Evolutionary conservation across 1,284 basidiomycete species (phyloP).

Genomic region (Puccinia horiana): DNA sequence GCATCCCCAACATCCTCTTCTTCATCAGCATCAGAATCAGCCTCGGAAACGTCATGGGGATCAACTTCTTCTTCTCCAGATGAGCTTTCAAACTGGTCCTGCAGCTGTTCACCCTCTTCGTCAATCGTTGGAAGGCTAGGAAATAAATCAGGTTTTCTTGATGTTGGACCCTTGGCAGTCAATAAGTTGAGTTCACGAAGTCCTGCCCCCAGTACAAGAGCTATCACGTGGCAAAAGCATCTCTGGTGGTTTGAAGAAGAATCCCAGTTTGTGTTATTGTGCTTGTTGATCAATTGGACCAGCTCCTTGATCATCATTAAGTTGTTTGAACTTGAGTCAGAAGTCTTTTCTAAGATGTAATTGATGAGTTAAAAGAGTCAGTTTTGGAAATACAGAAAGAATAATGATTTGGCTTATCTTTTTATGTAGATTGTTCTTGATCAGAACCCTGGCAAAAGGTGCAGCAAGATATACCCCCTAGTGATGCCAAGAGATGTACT

Average conservation of each 20-base stretch:
- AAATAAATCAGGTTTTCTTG: background rate
- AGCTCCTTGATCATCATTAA: constrained; percentile 1
- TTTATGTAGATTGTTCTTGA: background rate
- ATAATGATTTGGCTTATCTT: constrained; percentile 18
- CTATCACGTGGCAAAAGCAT: background rate
- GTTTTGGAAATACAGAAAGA: background rate
- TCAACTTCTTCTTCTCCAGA: background rate
- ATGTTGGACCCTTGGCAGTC: background rate
- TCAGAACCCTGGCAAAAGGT: background rate
- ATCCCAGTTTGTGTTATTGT: background rate
- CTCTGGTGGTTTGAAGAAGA: background rate
- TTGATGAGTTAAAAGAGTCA: background rate
- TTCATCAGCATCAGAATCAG: background rate
- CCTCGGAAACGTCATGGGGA: background rate
- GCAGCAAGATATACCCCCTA: background rate
- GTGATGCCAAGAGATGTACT: constrained; percentile 17
- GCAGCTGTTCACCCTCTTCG: background rate
- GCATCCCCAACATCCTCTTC: background rate
- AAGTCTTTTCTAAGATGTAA: background rate
- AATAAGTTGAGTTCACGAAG: background rate
- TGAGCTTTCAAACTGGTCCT: background rate
- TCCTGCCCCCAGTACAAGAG: too few species aligned
- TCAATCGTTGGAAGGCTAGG: background rate
- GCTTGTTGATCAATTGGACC: too few species aligned
- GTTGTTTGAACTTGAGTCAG: constrained; percentile 1